phyloP scores from a whole-genome alignment of 164 flowering plant genomes.

The Magnolia officinalis region DNA sequence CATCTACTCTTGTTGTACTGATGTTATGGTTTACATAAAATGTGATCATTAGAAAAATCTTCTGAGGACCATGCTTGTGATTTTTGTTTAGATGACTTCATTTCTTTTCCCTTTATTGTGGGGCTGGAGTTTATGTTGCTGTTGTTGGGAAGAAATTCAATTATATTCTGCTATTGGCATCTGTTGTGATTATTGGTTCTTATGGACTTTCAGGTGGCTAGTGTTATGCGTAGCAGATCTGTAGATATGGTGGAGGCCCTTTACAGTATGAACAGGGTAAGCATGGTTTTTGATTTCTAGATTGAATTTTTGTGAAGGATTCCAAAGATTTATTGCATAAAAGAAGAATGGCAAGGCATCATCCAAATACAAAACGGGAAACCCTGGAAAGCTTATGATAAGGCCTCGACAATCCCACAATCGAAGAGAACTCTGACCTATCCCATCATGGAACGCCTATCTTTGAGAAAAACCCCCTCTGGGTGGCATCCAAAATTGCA shows the following conservation, averaged over 20 bases:
- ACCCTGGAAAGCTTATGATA: too few species aligned
- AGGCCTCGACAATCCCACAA: too few species aligned
- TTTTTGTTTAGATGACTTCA: neutral
- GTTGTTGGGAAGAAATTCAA: constrained; percentile 2
- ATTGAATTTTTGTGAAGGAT: neutral
- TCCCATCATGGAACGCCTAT: too few species aligned
- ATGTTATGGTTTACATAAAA: neutral
- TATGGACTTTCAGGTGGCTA: constrained; percentile 61
- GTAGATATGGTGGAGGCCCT: constrained; percentile 95
- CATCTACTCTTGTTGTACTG: neutral
- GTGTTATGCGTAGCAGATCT: constrained; percentile 61
- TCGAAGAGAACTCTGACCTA: too few species aligned
- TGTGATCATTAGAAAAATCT: neutral
- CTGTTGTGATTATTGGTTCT: constrained; percentile 15
- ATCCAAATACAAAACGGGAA: too few species aligned
- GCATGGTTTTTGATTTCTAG: constrained; percentile 7
- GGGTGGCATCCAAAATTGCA: too few species aligned
- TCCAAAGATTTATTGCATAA: neutral
- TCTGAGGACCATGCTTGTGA: neutral
- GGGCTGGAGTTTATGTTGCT: neutral
- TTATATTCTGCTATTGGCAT: neutral
- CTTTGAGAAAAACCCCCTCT: too few species aligned
- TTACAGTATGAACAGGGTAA: constrained; percentile 80
- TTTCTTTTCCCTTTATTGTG: neutral
- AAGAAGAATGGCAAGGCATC: too few species aligned